Conservation (phyloP, 2,329 filamentous ascomycete species). For the Trichoderma asperellum region DNA sequence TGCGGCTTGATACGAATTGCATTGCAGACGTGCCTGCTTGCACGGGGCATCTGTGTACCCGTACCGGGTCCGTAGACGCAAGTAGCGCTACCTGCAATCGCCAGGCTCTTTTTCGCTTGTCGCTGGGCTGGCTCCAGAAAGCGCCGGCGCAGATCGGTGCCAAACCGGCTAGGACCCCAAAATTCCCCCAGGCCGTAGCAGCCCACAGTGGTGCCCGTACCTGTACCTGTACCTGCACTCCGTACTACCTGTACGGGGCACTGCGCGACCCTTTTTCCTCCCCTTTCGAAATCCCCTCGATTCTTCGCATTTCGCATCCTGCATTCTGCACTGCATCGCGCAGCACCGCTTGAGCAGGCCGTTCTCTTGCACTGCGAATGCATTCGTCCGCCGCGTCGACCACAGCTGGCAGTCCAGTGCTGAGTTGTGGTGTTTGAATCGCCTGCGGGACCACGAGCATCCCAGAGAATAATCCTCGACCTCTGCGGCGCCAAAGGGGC, state of each 20-base stretch:
- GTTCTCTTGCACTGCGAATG: constrained; percentile 21
- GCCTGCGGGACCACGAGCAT: constrained; percentile 21
- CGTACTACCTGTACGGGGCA: constrained; percentile 3
- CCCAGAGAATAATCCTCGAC: constrained; percentile 14
- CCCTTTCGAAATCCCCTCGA: constrained; percentile 27
- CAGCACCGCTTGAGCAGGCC: constrained; percentile 12
- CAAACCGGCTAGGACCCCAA: constrained; percentile 23
- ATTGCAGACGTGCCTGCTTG: background rate
- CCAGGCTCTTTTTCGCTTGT: constrained; percentile 17
- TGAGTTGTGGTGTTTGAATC: constrained; percentile 23
- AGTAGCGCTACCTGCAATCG: constrained; percentile 15
- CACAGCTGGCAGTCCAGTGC: constrained; percentile 25
- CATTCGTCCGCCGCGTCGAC: constrained; percentile 17
- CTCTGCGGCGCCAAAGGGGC: constrained; percentile 22
- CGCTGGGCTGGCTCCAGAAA: constrained; percentile 25
- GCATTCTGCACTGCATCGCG: constrained; percentile 7
- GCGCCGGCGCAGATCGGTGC: constrained; percentile 28
- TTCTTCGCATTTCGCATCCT: constrained; percentile 20
- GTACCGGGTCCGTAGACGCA: constrained; percentile 4
- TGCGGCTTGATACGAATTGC: constrained; percentile 1
- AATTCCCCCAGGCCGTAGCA: constrained; percentile 17
- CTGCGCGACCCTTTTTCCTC: constrained; percentile 27
- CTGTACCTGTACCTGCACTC: background rate
- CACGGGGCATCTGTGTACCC: background rate
- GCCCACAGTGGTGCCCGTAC: background rate